Evolutionary conservation across 345 rosid genomes (phyloP), one percentile per base, ranked within the genome.

Genomic region (Aegle marmelos): DNA sequence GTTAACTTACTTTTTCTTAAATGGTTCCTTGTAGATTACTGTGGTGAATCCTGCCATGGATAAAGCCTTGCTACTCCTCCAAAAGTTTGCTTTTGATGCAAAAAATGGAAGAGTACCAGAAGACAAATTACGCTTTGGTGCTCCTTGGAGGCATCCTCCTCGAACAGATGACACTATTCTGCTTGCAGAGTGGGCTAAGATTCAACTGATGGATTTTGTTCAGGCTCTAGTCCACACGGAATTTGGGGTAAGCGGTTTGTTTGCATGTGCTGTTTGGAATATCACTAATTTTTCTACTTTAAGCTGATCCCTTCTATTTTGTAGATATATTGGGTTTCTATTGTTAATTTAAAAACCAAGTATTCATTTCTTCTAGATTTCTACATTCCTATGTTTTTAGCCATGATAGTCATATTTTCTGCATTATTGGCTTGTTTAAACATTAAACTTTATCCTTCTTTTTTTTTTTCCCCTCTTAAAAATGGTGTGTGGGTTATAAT

Each of bases 81-180:
- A 89, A 79, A 85, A 86, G 72, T 92, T 92, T 86, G 98, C 93
- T 57, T 76, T 63, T 78, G 98, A 93, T 84, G 97, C 82, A 39
- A 89, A 62, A 74, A 82, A 73, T 60, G 97, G 98, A 85, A 88
- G 67, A 72, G 81, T 94, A 82, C 88, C 91, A 13, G 84, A 84
- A 78, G 93, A 91, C 74, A 91, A 76, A 82, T 78, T 94, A 59
- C 87, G 86, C 37, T 97, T 90, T 88, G 99, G 99, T 82, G 90
- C 96, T 82, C 82, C 98, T 72, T 97, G 98, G 98, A 90, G 98
- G 79, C 96, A 97, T 91, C 92, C 97, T 83, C 94, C 98, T 8
- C 78, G 19, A 65, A 78, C 79, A 6, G 82, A 89, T 57, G 85
- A 89, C 79, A 86, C 89, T 53, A 70, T 79, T 65, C 1, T 56